These are phyloP conservation scores for Tolypocladium tundrense DNA, from an alignment of 2,329 filamentous ascomycete species.

Conservation along the genomic window DNA sequence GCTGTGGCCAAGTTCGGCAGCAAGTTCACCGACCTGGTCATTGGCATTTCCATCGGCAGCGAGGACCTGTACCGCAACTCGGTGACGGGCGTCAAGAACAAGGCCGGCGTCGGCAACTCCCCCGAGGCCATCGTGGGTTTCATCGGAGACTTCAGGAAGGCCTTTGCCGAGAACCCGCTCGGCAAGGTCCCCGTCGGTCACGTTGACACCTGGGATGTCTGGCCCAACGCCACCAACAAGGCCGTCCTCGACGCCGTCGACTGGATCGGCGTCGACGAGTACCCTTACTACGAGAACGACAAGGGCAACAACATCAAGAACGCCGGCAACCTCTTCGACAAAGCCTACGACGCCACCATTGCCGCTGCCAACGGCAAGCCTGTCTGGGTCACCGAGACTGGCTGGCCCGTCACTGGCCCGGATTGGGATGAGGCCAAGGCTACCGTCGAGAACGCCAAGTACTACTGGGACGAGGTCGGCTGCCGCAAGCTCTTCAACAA, in stretches of 20 bases:
- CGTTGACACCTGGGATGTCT: conserved; percentile 59
- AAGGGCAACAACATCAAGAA: conserved; percentile 46
- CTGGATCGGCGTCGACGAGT: conserved; percentile 55
- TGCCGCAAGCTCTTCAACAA: conserved; percentile 48
- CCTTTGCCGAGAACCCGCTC: conserved; percentile 37
- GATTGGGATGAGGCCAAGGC: conserved; percentile 44
- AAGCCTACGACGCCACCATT: conserved; percentile 31
- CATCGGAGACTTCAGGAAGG: conserved; percentile 52
- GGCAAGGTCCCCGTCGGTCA: conserved; percentile 47
- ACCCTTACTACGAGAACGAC: conserved; percentile 54
- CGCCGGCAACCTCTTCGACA: conserved; percentile 43
- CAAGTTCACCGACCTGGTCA: conserved; percentile 44
- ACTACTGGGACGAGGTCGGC: conserved; percentile 52
- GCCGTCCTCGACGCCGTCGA: conserved; percentile 52
- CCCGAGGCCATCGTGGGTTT: conserved; percentile 52
- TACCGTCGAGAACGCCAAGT: conserved; percentile 47
- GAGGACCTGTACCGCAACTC: conserved; percentile 58
- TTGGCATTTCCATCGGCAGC: conserved; percentile 55
- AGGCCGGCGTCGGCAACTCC: conserved; percentile 48
- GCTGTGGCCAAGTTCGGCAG: conserved; percentile 44
- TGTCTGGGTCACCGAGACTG: conserved; percentile 55
- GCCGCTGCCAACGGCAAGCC: conserved; percentile 40
- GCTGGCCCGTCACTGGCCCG: conserved; percentile 50
- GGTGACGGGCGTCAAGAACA: conserved; percentile 51
- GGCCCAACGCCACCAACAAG: conserved; percentile 49